Evolutionary conservation across 768 basidiomycete genomes (phyloP), one percentile per base, ranked within the genome.

Genomic region (Obba rivulosa): DNA sequence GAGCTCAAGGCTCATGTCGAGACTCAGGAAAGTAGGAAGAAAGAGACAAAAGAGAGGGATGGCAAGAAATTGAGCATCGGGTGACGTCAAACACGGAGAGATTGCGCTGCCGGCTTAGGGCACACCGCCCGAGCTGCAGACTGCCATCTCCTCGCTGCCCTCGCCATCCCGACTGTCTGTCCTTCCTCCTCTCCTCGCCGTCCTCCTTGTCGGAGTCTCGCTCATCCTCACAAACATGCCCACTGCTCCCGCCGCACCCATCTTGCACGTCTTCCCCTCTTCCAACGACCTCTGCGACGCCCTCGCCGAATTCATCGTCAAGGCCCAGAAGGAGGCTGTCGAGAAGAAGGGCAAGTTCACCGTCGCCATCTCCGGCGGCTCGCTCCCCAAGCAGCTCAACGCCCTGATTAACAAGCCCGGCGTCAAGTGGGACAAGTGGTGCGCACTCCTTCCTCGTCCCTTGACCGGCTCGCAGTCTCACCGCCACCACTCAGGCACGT

Each of bases 361-460:
- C 46, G 62, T 99, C 62, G 96, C 96, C 49, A 72, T 98, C 60
- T 95, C 92, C 3, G 96, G 96, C 10, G 95, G 96, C 8, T 90
- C 87, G 1, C 77, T 98, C 34, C 93, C 95, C 22, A 81, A 80
- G 58, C 77, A 87, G 67, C 81, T 99, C 57, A 74, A 68, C 43
- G 83, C 79, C 3, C 82, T 96, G 56, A 76, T 87, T 55, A 69
- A 60, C 42, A 70, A 84, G 55, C 66, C 75, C 2, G 76, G 75
- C 34, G 78, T 92, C 16, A 86, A 85, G 66, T 99, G 96, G 95
- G 83, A 93, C 62, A 89, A 90, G 66, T 99, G 96, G 95, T 92
- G 57, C 50, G 76, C 71, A n/a, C 34, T 31, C 7, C 10, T 17
- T 7, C 42, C 38, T n/a, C 17, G 39, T 31, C 4, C 34, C 9